Evolutionary conservation across 2,329 filamentous ascomycete genomes (phyloP).

Genomic region (Aspergillus eucalypticola): DNA sequence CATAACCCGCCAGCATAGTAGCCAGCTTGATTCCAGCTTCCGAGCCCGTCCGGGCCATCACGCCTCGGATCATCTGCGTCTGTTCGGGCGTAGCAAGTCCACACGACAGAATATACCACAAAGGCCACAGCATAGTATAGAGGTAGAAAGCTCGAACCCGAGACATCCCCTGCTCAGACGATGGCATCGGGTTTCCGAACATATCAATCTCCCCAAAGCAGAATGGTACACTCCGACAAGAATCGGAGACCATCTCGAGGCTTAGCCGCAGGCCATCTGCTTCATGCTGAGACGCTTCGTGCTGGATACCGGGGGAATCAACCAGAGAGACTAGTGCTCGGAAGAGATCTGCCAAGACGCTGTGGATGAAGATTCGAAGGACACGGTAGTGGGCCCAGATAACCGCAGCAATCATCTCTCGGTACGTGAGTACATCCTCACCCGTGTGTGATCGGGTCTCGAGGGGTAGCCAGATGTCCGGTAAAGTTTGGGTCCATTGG

Average conservation of each 20-base stretch:
- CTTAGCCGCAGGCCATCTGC: conserved; percentile 24
- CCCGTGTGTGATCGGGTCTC: conserved; percentile 31
- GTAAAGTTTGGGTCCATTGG: conserved; percentile 33
- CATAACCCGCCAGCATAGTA: conserved; percentile 26
- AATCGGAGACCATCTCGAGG: conserved; percentile 37
- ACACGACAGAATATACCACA: conserved; percentile 39
- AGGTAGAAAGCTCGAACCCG: conserved; percentile 34
- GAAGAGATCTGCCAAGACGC: conserved; percentile 30
- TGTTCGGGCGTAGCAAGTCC: conserved; percentile 36
- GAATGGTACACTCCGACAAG: conserved; percentile 39
- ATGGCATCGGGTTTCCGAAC: conserved; percentile 27
- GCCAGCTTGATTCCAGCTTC: conserved; percentile 39
- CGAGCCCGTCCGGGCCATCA: conserved; percentile 32
- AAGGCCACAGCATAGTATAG: conserved; percentile 38
- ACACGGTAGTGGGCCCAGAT: conserved; percentile 42
- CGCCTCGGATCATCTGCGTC: conserved; percentile 28
- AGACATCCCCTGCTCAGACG: conserved; percentile 16
- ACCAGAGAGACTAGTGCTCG: conserved; percentile 19
- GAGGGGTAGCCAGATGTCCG: conserved; percentile 37
- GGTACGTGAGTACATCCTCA: conserved; percentile 36
- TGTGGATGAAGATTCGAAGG: conserved; percentile 35
- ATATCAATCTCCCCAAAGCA: conserved; percentile 35
- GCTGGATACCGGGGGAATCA: conserved; percentile 8
- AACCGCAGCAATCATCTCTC: conserved; percentile 27
- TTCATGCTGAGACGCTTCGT: conserved; percentile 6